These are phyloP conservation scores for Alloteropsis semialata DNA, from an alignment of 176 grass and related monocot genomes.

Conservation along the genomic window DNA sequence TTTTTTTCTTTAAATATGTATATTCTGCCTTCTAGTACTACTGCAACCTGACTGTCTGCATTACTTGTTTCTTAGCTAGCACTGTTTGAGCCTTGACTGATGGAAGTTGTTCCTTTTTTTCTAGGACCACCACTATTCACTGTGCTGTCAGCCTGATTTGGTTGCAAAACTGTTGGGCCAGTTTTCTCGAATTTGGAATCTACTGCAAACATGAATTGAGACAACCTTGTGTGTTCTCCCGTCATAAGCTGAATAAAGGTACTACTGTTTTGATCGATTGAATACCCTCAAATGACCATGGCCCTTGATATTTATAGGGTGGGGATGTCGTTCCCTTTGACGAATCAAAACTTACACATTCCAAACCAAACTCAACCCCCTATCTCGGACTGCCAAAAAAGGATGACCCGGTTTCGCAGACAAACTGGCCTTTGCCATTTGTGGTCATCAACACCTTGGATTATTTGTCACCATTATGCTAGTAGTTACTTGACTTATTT, in stretches of 20 bases:
- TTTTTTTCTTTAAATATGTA: background rate
- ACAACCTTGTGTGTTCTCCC: background rate
- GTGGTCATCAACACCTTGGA: too few species aligned
- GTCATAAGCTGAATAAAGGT: background rate
- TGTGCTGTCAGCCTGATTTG: background rate
- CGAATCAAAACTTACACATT: too few species aligned
- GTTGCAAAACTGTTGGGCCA: background rate
- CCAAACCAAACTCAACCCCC: too few species aligned
- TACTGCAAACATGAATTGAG: background rate
- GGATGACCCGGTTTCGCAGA: too few species aligned
- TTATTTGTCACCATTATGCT: too few species aligned
- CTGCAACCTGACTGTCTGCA: background rate
- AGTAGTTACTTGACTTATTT: too few species aligned
- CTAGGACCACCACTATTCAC: constrained; percentile 2
- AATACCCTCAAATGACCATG: too few species aligned
- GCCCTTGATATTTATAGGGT: too few species aligned
- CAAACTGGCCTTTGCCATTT: too few species aligned
- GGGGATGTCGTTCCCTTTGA: too few species aligned
- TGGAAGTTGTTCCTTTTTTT: background rate
- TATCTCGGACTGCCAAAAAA: too few species aligned
- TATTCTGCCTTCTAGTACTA: background rate
- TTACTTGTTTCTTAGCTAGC: background rate
- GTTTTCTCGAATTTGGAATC: background rate
- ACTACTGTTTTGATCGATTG: too few species aligned
- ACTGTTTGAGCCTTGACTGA: background rate